These are phyloP conservation scores for Penicillium occitanis DNA, from an alignment of 2,329 filamentous ascomycete genomes.

Conservation along the genomic window DNA sequence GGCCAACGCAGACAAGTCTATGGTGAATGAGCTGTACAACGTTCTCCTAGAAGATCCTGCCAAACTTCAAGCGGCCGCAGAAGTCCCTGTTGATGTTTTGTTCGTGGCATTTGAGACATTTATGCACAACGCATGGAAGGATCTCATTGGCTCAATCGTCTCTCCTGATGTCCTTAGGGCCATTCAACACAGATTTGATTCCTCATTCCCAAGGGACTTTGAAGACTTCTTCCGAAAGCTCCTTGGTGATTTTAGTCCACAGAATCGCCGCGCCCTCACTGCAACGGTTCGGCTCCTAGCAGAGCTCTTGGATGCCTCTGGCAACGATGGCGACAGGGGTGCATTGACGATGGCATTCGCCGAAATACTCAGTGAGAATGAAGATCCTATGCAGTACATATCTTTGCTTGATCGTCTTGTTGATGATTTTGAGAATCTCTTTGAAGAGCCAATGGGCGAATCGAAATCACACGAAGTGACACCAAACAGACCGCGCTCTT, in stretches of 20 bases:
- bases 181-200: slow-evolving; percentile 60
- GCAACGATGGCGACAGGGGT: slow-evolving; percentile 86
- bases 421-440: slow-evolving; percentile 85
- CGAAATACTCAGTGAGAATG: slow-evolving; percentile 77
- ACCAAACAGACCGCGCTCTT: slow-evolving; percentile 57
- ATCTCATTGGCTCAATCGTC: slow-evolving; percentile 83
- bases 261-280: slow-evolving; percentile 73
- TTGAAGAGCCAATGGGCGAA: slow-evolving; percentile 61
- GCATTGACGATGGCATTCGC: slow-evolving; percentile 85
- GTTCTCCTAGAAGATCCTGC: slow-evolving; percentile 78
- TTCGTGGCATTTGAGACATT: slow-evolving; percentile 96
- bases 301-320: slow-evolving; percentile 83
- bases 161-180: slow-evolving; percentile 68
- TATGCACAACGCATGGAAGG: slow-evolving; percentile 79
- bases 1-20: slow-evolving; percentile 68
- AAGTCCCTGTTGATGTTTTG: slow-evolving; percentile 77
- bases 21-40: slow-evolving; percentile 89
- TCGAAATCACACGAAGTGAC: slow-evolving; percentile 52
- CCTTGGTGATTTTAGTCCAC: slow-evolving; percentile 55
- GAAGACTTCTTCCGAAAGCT: slow-evolving; percentile 58
- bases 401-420: slow-evolving; percentile 85
- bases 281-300: slow-evolving; percentile 81
- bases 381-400: slow-evolving; percentile 77
- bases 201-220: slow-evolving; percentile 48
- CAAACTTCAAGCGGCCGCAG: slow-evolving; percentile 71